Evolutionary conservation across 1,139 yeast genomes (phyloP).

Genomic region (Zygosaccharomyces sapae): DNA sequence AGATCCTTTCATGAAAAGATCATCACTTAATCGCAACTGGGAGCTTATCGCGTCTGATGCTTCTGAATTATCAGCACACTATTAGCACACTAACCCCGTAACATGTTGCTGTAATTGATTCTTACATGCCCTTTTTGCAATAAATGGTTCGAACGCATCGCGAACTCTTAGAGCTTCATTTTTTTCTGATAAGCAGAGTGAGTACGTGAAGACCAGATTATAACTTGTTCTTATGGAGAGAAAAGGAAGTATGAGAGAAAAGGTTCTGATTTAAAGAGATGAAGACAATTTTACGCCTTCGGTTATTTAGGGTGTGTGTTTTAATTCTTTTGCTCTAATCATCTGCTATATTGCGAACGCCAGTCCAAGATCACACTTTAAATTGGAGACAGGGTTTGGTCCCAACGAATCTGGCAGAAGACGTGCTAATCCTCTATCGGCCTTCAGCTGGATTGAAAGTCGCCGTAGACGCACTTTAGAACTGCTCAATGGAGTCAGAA

Average conservation of each 20-base stretch:
- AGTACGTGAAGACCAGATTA: background rate
- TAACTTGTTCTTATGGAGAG: too few species aligned
- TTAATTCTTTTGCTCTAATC: background rate
- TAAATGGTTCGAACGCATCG: background rate
- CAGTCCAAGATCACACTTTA: background rate
- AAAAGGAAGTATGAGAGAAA: background rate
- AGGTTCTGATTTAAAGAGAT: background rate
- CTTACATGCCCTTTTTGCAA: background rate
- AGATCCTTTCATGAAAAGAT: too few species aligned
- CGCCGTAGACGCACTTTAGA: slow-evolving; percentile 7
- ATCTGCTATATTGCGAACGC: background rate
- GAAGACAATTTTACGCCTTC: background rate
- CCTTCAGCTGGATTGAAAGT: slow-evolving; percentile 12
- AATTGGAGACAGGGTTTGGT: background rate
- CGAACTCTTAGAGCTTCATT: background rate
- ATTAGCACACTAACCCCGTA: too few species aligned
- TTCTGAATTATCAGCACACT: too few species aligned
- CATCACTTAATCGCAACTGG: too few species aligned
- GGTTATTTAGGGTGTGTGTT: background rate
- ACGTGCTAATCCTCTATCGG: slow-evolving; percentile 8
- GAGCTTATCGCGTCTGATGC: too few species aligned
- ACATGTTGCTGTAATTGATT: too few species aligned
- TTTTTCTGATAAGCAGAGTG: too few species aligned
- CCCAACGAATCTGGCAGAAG: slow-evolving; percentile 5
- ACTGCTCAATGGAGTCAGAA: background rate